A percentile compares a stretch with the other conserved stretches of the same genome.
Evolutionary conservation across 179 eudicot species (phyloP).

Genomic region (Spinacia oleracea): DNA sequence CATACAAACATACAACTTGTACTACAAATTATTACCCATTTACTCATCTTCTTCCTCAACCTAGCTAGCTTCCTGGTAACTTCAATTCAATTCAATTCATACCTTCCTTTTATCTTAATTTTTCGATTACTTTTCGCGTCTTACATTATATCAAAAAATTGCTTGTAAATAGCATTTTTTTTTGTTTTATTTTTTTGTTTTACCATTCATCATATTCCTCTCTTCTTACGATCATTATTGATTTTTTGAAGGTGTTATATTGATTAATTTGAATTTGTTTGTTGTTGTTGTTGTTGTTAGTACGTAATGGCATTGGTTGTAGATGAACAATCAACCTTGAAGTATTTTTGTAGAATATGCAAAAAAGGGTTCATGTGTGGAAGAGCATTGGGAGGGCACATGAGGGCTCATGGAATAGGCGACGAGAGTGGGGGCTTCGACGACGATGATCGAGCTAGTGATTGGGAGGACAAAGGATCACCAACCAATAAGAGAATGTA

Average conservation of each 20-base stretch:
- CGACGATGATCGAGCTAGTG: constrained; percentile 49
- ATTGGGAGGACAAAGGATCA: constrained; percentile 40
- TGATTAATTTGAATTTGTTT: background rate
- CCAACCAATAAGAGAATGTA: constrained; percentile 58
- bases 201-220: background rate
- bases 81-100: no score
- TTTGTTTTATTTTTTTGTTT: no score
- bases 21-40: constrained; percentile 24
- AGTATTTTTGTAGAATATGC: constrained; percentile 80
- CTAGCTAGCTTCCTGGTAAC: no score
- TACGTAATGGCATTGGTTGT: constrained; percentile 53
- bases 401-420: constrained; percentile 92
- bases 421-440: constrained; percentile 53
- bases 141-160: background rate
- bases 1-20: constrained; percentile 31
- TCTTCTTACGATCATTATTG: background rate
- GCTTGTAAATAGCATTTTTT: background rate
- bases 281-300: background rate
- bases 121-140: background rate
- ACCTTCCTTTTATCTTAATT: no score
- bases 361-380: constrained; percentile 90
- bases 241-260: background rate
- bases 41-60: background rate
- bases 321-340: constrained; percentile 61
- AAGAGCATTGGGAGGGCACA: constrained; percentile 91